Conservation (phyloP, 2,329 filamentous ascomycete species). For the Pyricularia grisea region DNA sequence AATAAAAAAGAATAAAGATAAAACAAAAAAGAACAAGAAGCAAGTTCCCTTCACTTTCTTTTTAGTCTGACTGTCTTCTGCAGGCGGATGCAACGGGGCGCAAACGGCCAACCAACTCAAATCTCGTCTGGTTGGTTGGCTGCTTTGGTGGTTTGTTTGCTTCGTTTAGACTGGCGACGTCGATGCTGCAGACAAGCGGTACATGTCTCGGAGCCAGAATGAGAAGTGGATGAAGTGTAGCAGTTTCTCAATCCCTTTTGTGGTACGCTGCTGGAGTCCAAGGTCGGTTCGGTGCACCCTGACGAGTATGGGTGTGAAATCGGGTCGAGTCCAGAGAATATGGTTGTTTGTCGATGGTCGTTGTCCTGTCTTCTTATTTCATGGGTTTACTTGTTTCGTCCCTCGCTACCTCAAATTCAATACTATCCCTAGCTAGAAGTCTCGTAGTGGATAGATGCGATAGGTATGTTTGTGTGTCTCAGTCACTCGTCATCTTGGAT, state of each 20-base stretch:
- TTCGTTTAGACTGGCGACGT: background rate
- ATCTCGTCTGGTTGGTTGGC: background rate
- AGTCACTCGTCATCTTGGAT: background rate
- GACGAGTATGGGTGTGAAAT: background rate
- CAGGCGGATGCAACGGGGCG: background rate
- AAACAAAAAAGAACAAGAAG: background rate
- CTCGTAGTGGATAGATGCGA: background rate
- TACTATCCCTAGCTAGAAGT: background rate
- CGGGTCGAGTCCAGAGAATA: background rate
- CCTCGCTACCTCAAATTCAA: background rate
- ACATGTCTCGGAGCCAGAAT: slow-evolving; percentile 1
- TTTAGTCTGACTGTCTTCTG: background rate
- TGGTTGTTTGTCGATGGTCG: background rate
- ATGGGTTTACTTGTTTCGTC: background rate
- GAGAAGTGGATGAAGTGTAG: background rate
- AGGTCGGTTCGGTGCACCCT: background rate
- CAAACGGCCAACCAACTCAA: background rate
- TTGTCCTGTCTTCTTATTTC: background rate
- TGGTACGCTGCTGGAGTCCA: background rate
- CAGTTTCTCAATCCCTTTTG: background rate
- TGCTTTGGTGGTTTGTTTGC: background rate
- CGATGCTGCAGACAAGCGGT: slow-evolving; percentile 3
- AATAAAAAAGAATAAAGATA: background rate
- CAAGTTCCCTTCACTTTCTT: background rate
- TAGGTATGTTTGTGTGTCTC: background rate